Conservation (phyloP, 2,329 filamentous ascomycete species). For the Didymella sp. region DNA sequence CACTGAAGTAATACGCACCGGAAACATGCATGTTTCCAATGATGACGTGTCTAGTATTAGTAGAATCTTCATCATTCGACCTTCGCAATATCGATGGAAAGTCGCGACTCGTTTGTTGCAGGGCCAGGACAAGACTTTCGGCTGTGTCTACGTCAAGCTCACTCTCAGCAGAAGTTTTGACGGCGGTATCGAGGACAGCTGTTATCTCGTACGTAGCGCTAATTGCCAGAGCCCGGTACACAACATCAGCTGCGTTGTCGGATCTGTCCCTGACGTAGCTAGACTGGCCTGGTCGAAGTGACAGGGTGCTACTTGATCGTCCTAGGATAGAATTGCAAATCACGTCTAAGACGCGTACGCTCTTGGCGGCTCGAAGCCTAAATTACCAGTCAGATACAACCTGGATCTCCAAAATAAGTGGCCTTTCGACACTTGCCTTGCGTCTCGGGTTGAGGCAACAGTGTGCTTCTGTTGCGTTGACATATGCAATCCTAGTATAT, state of each 20-base stretch:
- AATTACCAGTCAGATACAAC: not conserved
- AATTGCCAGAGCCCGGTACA: slow-evolving; percentile 22
- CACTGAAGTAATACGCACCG: slow-evolving; percentile 65
- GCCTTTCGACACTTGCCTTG: slow-evolving; percentile 20
- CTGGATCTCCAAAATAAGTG: not conserved
- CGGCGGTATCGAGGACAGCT: slow-evolving; percentile 21
- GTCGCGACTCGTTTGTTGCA: slow-evolving; percentile 55
- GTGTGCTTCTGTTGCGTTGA: slow-evolving; percentile 37
- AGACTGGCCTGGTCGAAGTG: slow-evolving; percentile 20
- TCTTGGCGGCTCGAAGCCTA: slow-evolving; percentile 57
- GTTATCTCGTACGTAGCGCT: slow-evolving; percentile 37
- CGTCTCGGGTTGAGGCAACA: slow-evolving; percentile 9
- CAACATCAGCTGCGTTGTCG: slow-evolving; percentile 1
- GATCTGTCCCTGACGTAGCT: slow-evolving; percentile 15
- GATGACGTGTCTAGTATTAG: slow-evolving; percentile 43
- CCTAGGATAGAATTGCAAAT: slow-evolving; percentile 59
- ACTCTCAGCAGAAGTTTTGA: slow-evolving; percentile 19
- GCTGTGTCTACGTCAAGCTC: slow-evolving; percentile 18
- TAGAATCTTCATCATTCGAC: slow-evolving; percentile 19
- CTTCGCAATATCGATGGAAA: slow-evolving; percentile 50
- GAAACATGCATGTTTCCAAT: slow-evolving; percentile 63
- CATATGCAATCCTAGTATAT: slow-evolving; percentile 56
- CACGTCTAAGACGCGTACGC: slow-evolving; percentile 57
- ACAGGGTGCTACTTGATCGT: slow-evolving; percentile 47
- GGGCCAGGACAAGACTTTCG: slow-evolving; percentile 21